Conservation (phyloP, 148 eudicot genomes). For the Amaranthus hypochondriacus region DNA sequence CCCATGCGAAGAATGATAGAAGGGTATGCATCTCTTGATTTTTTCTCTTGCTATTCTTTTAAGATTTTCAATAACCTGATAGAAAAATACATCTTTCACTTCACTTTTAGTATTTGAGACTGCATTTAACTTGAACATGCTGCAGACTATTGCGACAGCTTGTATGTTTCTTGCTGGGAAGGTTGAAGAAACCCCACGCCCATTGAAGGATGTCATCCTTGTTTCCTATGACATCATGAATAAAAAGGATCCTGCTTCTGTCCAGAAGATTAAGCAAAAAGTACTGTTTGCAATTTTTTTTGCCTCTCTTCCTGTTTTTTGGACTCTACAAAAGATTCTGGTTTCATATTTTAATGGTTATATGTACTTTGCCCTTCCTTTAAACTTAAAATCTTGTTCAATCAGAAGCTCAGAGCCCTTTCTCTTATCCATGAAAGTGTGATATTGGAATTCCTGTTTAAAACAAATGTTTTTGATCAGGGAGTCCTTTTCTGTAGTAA, state of each 20-base stretch:
- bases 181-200: slow-evolving; percentile 99
- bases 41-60: not conserved
- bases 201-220: slow-evolving; percentile 87
- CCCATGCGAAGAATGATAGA: slow-evolving; percentile 81
- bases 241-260: slow-evolving; percentile 82
- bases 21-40: slow-evolving; percentile 42
- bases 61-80: not conserved
- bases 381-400: too few relatives aligned
- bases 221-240: slow-evolving; percentile 88
- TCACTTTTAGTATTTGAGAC: not conserved
- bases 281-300: slow-evolving; percentile 31
- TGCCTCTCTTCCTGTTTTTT: not conserved
- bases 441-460: too few relatives aligned
- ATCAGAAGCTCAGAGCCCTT: too few relatives aligned
- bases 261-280: slow-evolving; percentile 88
- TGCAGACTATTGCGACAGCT: slow-evolving; percentile 89
- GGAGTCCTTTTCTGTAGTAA: too few relatives aligned
- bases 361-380: not conserved
- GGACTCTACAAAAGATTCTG: not conserved
- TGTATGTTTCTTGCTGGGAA: slow-evolving; percentile 99
- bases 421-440: too few relatives aligned
- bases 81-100: too few relatives aligned
- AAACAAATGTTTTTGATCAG: too few relatives aligned
- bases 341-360: not conserved
- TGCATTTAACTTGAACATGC: slow-evolving; percentile 10